Percentiles rank a stretch among this genome's conserved stretches.
phyloP scores from a whole-genome alignment of 2,329 filamentous ascomycete species.

The Teratosphaeria epicoccoides region DNA sequence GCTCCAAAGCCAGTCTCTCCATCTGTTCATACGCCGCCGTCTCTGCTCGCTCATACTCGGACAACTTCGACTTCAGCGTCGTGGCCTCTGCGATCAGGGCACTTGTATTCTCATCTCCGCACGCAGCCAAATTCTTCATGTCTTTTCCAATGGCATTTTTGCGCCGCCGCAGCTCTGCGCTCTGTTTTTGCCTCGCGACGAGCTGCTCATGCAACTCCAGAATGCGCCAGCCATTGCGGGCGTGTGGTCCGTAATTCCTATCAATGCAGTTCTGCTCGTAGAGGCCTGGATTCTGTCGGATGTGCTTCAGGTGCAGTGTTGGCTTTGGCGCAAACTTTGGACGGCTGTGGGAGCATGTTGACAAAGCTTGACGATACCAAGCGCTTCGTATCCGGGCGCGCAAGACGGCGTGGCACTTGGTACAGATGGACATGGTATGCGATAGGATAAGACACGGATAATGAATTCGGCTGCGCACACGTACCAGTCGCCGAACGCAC shows the following conservation, averaged over 20 bases:
- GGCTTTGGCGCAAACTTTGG: slow-evolving; percentile 69
- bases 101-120: slow-evolving; percentile 25
- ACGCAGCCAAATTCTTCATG: slow-evolving; percentile 22
- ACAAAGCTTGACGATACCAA: not conserved
- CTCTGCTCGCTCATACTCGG: slow-evolving; percentile 51
- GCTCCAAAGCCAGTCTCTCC: slow-evolving; percentile 58
- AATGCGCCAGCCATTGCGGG: slow-evolving; percentile 44
- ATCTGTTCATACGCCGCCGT: slow-evolving; percentile 54
- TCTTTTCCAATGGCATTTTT: slow-evolving; percentile 54
- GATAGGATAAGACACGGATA: not conserved
- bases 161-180: slow-evolving; percentile 51
- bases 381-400: not conserved
- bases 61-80: slow-evolving; percentile 52
- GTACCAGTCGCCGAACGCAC: not conserved
- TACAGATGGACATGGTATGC: not conserved
- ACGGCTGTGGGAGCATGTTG: slow-evolving; percentile 27
- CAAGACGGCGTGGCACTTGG: not conserved
- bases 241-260: slow-evolving; percentile 62
- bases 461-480: not conserved
- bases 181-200: slow-evolving; percentile 45
- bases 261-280: slow-evolving; percentile 75
- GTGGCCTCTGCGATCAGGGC: slow-evolving; percentile 54
- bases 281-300: slow-evolving; percentile 71
- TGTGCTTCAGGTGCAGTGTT: slow-evolving; percentile 74
- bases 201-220: slow-evolving; percentile 38